phyloP scores from a whole-genome alignment of 306 rosid genomes.

The Cucurbita moschata region DNA sequence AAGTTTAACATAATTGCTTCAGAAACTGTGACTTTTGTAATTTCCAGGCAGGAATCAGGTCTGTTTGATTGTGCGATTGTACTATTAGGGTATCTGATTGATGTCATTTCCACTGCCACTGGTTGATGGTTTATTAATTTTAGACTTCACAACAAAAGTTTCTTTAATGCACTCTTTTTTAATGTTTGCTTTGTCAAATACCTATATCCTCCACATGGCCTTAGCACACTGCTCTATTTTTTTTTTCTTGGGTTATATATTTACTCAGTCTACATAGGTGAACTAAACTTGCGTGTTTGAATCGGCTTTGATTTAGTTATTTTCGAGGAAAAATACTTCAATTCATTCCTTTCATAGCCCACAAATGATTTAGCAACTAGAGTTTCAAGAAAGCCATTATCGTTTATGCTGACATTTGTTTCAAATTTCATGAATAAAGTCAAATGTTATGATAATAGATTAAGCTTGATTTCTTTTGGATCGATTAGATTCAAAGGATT shows the following conservation, averaged over 20 bases:
- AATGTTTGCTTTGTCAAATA: background rate
- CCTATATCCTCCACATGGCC: background rate
- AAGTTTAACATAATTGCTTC: background rate
- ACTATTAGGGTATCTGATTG: background rate
- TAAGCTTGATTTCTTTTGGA: background rate
- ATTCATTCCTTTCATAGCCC: background rate
- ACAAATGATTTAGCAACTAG: background rate
- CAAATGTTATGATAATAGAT: background rate
- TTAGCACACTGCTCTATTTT: background rate
- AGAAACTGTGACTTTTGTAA: background rate
- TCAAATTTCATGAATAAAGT: no score
- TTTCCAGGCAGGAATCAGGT: background rate
- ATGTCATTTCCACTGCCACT: slow-evolving; percentile 1
- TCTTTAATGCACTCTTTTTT: background rate
- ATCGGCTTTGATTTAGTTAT: background rate
- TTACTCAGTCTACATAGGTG: background rate
- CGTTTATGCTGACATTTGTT: no score
- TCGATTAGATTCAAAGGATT: background rate
- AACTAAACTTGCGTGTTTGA: background rate
- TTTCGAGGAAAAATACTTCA: background rate
- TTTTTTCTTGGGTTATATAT: background rate
- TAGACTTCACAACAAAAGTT: background rate
- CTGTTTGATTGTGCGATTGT: background rate
- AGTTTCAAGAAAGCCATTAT: background rate
- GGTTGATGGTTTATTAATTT: background rate